These are phyloP conservation scores for Nitzschia sp. DNA, from an alignment of 108 stramenopile genomes.

Conservation along the genomic window DNA sequence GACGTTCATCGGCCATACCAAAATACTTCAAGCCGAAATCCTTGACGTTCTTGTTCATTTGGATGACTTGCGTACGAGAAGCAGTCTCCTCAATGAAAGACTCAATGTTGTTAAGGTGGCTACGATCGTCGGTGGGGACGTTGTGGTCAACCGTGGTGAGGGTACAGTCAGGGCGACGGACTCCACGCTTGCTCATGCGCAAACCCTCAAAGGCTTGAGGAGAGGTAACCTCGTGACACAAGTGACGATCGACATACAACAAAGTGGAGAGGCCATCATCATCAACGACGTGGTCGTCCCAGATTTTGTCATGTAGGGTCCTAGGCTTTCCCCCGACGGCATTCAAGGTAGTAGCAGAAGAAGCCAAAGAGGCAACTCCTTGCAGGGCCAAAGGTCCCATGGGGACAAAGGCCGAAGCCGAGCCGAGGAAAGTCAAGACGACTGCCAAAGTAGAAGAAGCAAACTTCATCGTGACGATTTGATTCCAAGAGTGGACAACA, in stretches of 20 bases:
- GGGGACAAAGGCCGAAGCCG: constrained; percentile 18
- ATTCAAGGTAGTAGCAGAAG: constrained; percentile 1
- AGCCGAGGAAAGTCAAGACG: neutral
- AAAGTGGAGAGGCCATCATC: constrained; percentile 82
- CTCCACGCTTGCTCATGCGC: constrained; percentile 70
- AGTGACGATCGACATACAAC: constrained; percentile 91
- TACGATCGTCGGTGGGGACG: constrained; percentile 86
- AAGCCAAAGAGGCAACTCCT: neutral
- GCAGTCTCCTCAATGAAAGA: constrained; percentile 84
- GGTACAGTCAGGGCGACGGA: constrained; percentile 93
- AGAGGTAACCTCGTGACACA: constrained; percentile 91
- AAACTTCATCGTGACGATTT: neutral
- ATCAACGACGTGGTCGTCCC: constrained; percentile 84
- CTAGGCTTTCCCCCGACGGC: constrained; percentile 19
- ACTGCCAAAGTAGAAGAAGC: constrained; percentile 1
- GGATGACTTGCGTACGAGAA: constrained; percentile 80
- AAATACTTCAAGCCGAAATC: constrained; percentile 94
- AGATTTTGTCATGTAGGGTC: constrained; percentile 94
- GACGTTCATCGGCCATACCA: constrained; percentile 91
- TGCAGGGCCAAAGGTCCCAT: neutral
- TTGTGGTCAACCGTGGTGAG: constrained; percentile 94
- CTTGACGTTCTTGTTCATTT: constrained; percentile 77
- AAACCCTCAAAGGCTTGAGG: constrained; percentile 96
- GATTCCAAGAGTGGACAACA: no score
- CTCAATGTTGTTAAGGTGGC: constrained; percentile 55